A percentile compares a stretch with the other conserved stretches of the same genome.
Conservation (phyloP, 1,284 basidiomycete genomes). For the Ustilago vetiveriae region DNA sequence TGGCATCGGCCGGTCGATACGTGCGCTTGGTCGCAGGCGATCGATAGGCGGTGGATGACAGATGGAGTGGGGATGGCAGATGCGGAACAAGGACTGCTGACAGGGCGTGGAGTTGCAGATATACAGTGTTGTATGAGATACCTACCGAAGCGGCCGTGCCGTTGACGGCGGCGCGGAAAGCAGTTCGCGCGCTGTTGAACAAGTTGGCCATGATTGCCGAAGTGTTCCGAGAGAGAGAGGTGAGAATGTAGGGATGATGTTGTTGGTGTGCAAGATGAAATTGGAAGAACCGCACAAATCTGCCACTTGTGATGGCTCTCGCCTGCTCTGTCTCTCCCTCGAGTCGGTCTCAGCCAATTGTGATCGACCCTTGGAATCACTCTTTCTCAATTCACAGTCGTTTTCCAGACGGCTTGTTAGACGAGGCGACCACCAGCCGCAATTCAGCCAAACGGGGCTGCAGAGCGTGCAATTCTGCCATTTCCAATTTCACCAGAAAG, state of each 20-base stretch:
- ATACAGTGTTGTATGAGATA: too few relatives aligned
- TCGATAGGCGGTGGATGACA: too few relatives aligned
- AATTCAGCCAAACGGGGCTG: not conserved
- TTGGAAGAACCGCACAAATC: not conserved
- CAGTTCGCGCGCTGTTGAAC: conserved; percentile 50
- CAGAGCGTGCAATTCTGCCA: not conserved
- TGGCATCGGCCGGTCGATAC: too few relatives aligned
- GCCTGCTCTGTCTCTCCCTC: not conserved
- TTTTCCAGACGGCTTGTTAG: too few relatives aligned
- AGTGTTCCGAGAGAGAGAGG: conserved; percentile 1
- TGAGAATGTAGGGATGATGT: conserved; percentile 7
- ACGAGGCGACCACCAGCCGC: too few relatives aligned
- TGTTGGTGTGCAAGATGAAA: not conserved
- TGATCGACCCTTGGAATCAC: conserved; percentile 8
- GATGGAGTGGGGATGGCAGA: too few relatives aligned
- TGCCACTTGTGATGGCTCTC: not conserved
- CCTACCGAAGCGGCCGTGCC: conserved; percentile 52
- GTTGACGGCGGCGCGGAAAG: conserved; percentile 49
- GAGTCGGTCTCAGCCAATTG: not conserved
- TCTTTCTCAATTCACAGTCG: not conserved
- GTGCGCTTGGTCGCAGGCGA: too few relatives aligned
- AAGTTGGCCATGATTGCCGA: conserved; percentile 46
- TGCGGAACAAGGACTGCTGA: too few relatives aligned
- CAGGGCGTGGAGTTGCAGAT: too few relatives aligned
- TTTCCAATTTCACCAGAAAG: too few relatives aligned